Evolutionary conservation across 1,139 yeast species (phyloP).

Genomic region (Dujonia santamariae): DNA sequence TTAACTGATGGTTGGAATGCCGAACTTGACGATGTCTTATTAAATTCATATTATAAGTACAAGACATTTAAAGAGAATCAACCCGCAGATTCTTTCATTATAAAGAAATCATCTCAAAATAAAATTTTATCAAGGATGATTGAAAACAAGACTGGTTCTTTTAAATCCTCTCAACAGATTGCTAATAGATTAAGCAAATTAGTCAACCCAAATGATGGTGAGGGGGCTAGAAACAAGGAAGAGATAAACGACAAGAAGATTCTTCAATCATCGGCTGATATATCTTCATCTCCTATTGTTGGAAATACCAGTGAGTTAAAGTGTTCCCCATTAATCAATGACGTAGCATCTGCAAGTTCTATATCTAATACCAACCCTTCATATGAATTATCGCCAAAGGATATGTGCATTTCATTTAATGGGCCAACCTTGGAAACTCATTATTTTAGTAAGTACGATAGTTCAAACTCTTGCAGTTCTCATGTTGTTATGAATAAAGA

Average conservation of each 20-base stretch:
- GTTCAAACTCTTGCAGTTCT: constrained; percentile 12
- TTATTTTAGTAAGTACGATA: constrained; percentile 1
- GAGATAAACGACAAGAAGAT: neutral
- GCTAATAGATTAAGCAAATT: constrained; percentile 19
- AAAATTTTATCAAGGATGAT: constrained; percentile 43
- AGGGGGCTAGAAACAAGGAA: neutral
- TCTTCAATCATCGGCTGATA: constrained; percentile 10
- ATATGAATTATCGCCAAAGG: constrained; percentile 11
- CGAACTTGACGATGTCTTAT: constrained; percentile 34
- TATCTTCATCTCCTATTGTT: constrained; percentile 22
- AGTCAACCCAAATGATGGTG: constrained; percentile 5
- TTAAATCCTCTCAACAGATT: constrained; percentile 36
- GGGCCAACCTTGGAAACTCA: constrained; percentile 2
- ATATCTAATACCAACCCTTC: neutral
- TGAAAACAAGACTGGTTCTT: constrained; percentile 33
- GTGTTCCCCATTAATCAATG: constrained; percentile 13
- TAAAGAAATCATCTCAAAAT: constrained; percentile 38
- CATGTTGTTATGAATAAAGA: neutral
- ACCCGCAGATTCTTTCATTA: constrained; percentile 18
- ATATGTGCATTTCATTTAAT: constrained; percentile 12
- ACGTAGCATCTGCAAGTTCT: constrained; percentile 15
- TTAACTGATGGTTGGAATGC: constrained; percentile 30
- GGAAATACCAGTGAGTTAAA: constrained; percentile 1
- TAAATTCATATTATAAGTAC: constrained; percentile 36
- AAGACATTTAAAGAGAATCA: constrained; percentile 30